Percentiles rank a stretch among this genome's conserved stretches.
Evolutionary conservation across 192 early-diverging fungal species (phyloP).

Genomic region (Chytriomyces sp.): DNA sequence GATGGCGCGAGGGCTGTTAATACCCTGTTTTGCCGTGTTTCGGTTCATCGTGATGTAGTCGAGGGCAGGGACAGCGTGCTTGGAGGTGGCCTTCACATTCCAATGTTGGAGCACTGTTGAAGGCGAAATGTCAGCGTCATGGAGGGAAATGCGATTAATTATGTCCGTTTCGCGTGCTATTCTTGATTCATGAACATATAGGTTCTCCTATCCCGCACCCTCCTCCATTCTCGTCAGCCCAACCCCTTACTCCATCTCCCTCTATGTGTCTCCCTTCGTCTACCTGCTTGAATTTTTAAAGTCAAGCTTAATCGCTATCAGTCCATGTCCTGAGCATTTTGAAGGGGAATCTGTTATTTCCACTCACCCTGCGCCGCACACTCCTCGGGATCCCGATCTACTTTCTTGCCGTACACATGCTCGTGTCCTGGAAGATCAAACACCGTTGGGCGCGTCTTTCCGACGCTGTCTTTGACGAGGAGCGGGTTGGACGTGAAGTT

Average conservation of each 20-base stretch:
- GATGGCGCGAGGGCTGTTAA: constrained; percentile 48
- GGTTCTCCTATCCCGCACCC: too few species aligned
- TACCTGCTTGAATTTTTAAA: too few species aligned
- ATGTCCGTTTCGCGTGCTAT: too few species aligned
- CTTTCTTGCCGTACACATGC: constrained; percentile 56
- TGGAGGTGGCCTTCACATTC: constrained; percentile 48
- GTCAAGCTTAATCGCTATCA: too few species aligned
- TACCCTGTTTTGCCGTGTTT: constrained; percentile 46
- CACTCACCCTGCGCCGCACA: constrained; percentile 46
- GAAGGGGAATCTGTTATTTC: background rate
- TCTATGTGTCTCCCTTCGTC: too few species aligned
- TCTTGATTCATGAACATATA: too few species aligned
- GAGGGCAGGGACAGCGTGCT: constrained; percentile 45
- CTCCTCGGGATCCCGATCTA: constrained; percentile 48
- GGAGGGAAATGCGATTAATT: background rate
- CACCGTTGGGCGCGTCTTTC: constrained; percentile 53
- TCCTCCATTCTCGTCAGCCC: too few species aligned
- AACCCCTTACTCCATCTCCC: too few species aligned
- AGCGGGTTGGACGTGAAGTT: constrained; percentile 40
- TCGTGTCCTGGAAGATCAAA: constrained; percentile 50
- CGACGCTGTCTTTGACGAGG: constrained; percentile 51
- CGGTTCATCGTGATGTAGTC: constrained; percentile 67
- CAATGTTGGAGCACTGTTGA: constrained; percentile 57
- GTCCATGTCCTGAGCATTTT: background rate
- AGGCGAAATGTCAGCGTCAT: background rate